Conservation (phyloP, 129 eudicot genomes). For the Sambucus nigra region DNA sequence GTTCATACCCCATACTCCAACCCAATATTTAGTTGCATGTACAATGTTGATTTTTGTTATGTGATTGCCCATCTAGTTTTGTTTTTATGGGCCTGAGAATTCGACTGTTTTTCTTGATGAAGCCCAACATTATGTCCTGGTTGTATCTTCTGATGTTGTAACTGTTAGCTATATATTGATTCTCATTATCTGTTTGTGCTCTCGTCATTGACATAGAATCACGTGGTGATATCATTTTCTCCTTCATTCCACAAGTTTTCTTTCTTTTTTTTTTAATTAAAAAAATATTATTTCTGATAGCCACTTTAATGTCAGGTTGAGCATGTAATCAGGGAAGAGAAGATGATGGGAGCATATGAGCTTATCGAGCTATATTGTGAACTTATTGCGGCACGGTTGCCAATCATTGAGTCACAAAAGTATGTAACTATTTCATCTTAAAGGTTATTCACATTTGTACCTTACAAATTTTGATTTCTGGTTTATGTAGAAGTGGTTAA, state of each 20-base stretch:
- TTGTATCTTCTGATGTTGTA: too few species aligned
- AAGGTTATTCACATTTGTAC: neutral
- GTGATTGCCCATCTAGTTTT: too few species aligned
- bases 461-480: neutral
- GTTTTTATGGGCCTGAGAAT: too few species aligned
- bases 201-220: too few species aligned
- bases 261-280: slow-evolving; percentile 3
- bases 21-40: too few species aligned
- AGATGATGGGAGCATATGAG: slow-evolving; percentile 88
- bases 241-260: too few species aligned
- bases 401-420: slow-evolving; percentile 91
- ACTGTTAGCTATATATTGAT: neutral
- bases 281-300: neutral
- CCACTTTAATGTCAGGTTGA: slow-evolving; percentile 57
- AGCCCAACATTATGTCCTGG: too few species aligned
- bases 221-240: too few species aligned
- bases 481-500: neutral
- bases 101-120: too few species aligned
- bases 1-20: neutral
- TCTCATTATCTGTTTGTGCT: neutral
- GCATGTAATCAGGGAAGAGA: slow-evolving; percentile 91
- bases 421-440: slow-evolving; percentile 25
- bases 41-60: too few species aligned
- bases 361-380: slow-evolving; percentile 83
- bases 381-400: slow-evolving; percentile 78